These are phyloP conservation scores for Saxophila tyrrhenica DNA, from an alignment of 495 filamentous ascomycete species.

Conservation along the genomic window DNA sequence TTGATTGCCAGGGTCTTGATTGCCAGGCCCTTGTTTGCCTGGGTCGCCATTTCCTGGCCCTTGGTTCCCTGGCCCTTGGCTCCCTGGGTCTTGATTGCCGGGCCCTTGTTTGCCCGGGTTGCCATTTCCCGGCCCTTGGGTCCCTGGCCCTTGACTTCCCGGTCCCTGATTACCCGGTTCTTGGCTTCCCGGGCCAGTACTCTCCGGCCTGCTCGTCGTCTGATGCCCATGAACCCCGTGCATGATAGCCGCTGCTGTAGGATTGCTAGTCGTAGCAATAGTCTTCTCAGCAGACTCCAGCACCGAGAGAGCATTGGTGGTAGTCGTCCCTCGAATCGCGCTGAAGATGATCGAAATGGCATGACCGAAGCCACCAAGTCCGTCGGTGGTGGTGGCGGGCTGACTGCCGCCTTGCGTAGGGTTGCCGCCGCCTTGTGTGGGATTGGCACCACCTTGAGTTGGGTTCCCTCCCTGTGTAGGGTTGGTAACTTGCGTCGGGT, in stretches of 20 bases:
- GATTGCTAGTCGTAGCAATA: neutral
- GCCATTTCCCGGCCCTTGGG: too few relatives aligned
- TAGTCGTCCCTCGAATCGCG: neutral
- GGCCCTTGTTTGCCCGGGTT: too few relatives aligned
- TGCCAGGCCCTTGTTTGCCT: too few relatives aligned
- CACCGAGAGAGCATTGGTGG: neutral
- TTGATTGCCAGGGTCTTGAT: too few relatives aligned
- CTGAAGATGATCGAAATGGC: neutral
- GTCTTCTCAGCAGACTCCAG: neutral
- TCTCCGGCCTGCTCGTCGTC: too few relatives aligned
- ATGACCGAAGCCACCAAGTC: neutral
- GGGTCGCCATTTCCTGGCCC: too few relatives aligned
- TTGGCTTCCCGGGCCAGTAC: too few relatives aligned
- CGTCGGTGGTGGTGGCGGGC: neutral
- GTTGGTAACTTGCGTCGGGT: neutral
- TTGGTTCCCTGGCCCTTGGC: too few relatives aligned
- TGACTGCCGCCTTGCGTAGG: neutral
- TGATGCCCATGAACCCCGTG: neutral
- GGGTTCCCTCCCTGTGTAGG: neutral
- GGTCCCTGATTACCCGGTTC: too few relatives aligned
- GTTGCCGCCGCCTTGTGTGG: neutral
- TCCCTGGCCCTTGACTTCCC: too few relatives aligned
- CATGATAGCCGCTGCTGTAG: neutral
- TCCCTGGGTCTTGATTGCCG: too few relatives aligned
- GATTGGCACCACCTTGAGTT: neutral